Base-by-base conservation (phyloP, 2,329 filamentous ascomycete genomes). In the Cladosporium velox region DNA sequence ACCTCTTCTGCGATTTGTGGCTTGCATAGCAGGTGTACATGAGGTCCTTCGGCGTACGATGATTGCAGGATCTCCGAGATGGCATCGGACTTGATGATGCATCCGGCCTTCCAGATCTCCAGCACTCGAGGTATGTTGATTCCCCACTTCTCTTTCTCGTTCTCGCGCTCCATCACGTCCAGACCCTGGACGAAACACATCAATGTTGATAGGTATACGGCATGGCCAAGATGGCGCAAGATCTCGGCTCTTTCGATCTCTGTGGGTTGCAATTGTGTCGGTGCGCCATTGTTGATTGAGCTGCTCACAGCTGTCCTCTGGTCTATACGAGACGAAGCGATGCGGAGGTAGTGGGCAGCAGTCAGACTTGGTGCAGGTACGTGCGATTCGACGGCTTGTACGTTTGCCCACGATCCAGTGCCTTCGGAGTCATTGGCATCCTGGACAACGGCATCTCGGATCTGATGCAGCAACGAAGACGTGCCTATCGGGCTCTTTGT, bases 371-470 rank as follows among this genome's bases (percentile, higher is more conserved):
- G 83, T 0, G 82, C 79, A 0, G 86, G 80, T 1, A 87, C 78
- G 68, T 88, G 86, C 4, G 84, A 78, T 3, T 75, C 70, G 1
- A 84, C 81, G 0, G 84, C 82, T 70, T 88, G 82, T 73, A 82
- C 81, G 54, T 83, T 79, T 1, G 82, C 80, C 86, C 84, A 88
- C 55, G 80, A 80, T 0, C 84, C 82, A 0, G 86, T 88, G 0
- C 86, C 85, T 70, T 88, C 86, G 2, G 81, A 82, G 57, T 82
- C 78, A 64, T 86, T 83, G 26, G 83, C 83, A 64, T 87, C 85
- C 73, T 88, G 85, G 0, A 87, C 85, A 0, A 88, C 85, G 68
- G 86, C 86, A 72, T 88, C 86, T 41, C 84, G 79, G 2, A 88
- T 80, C n/a, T 83, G 77, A 49, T 82, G 80, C 0, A 88, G 77